These are phyloP conservation scores for Rosa multiflora DNA, from an alignment of 306 rosid genomes.

Conservation along the genomic window DNA sequence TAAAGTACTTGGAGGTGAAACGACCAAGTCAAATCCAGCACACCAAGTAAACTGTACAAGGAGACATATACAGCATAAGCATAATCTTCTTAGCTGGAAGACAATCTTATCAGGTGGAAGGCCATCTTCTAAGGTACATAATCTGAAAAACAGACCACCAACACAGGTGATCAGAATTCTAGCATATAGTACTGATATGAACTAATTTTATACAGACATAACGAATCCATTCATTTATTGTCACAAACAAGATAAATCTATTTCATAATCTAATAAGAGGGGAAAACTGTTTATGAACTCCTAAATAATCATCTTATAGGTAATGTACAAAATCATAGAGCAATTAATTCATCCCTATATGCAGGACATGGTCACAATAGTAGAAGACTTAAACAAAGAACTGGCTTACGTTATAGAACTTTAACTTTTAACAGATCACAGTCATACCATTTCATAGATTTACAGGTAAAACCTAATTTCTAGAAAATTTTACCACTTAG, in stretches of 20 bases:
- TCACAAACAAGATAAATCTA: not conserved
- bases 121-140: conserved; percentile 21
- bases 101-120: conserved; percentile 3
- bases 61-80: conserved; percentile 7
- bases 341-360: not conserved
- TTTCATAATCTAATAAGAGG: not conserved
- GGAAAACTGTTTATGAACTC: not conserved
- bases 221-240: conserved; percentile 2
- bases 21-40: conserved; percentile 14
- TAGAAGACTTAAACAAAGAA: not conserved
- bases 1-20: conserved; percentile 9
- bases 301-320: not conserved
- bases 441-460: not conserved
- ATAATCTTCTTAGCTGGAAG: conserved; percentile 10
- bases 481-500: not conserved
- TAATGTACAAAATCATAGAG: not conserved
- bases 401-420: not conserved
- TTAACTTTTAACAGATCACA: not conserved
- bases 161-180: conserved; percentile 21
- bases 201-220: not conserved
- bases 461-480: not conserved
- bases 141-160: conserved; percentile 23
- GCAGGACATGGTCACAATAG: not conserved
- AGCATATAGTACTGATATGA: conserved; percentile 7
- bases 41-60: conserved; percentile 11